Base-by-base conservation (phyloP, 805 yeast species). In the Suhomyces sp. region DNA sequence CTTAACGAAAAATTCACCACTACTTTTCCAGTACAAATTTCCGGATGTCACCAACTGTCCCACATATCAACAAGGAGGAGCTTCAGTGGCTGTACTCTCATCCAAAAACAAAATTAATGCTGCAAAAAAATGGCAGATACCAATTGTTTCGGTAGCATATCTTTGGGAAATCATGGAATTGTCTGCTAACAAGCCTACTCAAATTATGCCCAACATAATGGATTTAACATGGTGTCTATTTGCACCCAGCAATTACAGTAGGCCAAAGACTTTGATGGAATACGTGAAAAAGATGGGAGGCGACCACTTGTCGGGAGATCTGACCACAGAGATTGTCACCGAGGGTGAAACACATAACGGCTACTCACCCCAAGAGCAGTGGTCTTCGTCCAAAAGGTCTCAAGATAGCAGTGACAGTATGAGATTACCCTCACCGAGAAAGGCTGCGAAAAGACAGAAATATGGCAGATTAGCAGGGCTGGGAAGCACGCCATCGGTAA, bases 101-200 rank as follows among this genome's bases (percentile, higher is more conserved):
- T 68, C 81, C 3, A 72, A 64, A 35, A 73, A 67, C 38, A 80
- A 80, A 46, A 68, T 80, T 30, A 60, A 62, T 33, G 83, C 83
- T 20, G 80, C 83, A 1, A 76, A 76, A 39, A 58, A 59, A 20
- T 74, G 83, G 76, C 50, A 57, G 19, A 70, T 79, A 9, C 85
- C 86, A 0, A 70, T 80, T n/a, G 72, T 77, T 0, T 71, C 83
- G 0, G 40, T 73, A 2, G 72, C 76, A 0, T 80, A 66, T 43
- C 35, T 80, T 4, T 78, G 82, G 76, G 77, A 76, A 43, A 54
- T 68, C 6, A 48, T 74, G 19, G 65, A 69, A 33, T 38, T 42
- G 4, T 69, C 70, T 1, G 32, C 36, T 1, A 42, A 53, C 10
- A 40, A 41, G 15, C 28, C 32, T 10, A 40, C 39, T 13, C 31